These are phyloP conservation scores for Fusarium protoensiforme DNA, from an alignment of 2,329 filamentous ascomycete species.

Conservation along the genomic window DNA sequence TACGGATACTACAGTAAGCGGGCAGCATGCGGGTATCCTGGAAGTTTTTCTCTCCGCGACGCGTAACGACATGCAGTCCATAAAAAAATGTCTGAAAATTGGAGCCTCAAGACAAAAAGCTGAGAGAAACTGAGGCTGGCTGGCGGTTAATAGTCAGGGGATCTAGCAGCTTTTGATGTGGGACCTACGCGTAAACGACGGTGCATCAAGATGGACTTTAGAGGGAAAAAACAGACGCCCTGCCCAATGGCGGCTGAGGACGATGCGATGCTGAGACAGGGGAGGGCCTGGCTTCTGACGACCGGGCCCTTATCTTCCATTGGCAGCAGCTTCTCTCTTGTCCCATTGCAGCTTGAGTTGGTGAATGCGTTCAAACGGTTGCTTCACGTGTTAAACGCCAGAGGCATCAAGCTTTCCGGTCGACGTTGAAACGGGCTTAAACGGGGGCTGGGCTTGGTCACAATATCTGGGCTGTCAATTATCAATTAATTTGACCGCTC, in stretches of 20 bases:
- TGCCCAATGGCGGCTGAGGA: conserved; percentile 13
- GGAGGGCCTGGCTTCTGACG: not conserved
- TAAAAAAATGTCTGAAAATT: conserved; percentile 9
- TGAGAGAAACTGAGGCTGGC: conserved; percentile 24
- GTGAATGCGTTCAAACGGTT: not conserved
- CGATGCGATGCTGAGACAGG: conserved; percentile 15
- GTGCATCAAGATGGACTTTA: conserved; percentile 8
- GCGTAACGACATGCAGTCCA: not conserved
- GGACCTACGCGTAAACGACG: conserved; percentile 20
- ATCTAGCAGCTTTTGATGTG: conserved; percentile 11
- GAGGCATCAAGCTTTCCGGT: conserved; percentile 13
- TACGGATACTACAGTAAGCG: not conserved
- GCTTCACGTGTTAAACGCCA: conserved; percentile 13
- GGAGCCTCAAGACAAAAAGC: conserved; percentile 9
- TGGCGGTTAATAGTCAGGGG: conserved; percentile 25
- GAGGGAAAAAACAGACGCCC: conserved; percentile 1
- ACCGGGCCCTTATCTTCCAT: not conserved
- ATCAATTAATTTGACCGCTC: not conserved
- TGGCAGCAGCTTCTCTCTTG: not conserved
- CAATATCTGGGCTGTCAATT: not conserved
- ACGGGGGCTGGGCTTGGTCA: not conserved
- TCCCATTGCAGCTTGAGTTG: not conserved
- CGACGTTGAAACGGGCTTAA: not conserved
- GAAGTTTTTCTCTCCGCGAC: not conserved
- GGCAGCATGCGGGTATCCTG: not conserved